Evolutionary conservation across 2,329 filamentous ascomycete species (phyloP).

Genomic region (Chrysosporium keratinophilum): DNA sequence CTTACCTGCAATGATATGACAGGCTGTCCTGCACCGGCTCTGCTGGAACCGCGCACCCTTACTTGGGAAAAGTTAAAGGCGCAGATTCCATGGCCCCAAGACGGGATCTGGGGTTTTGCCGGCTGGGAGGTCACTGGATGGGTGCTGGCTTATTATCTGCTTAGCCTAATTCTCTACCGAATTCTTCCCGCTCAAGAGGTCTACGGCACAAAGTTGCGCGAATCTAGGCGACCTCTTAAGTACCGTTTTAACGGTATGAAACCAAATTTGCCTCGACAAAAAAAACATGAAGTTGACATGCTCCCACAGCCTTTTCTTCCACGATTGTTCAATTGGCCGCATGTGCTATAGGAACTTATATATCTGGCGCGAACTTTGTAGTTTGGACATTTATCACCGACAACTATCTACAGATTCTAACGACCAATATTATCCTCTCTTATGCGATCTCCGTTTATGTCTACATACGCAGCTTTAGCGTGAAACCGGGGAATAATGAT

Average conservation of each 20-base stretch:
- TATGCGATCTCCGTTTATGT: conserved; percentile 64
- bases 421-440: conserved; percentile 68
- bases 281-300: not conserved
- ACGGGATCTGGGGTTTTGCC: conserved; percentile 59
- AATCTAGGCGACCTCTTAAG: conserved; percentile 58
- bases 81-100: conserved; percentile 69
- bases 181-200: conserved; percentile 63
- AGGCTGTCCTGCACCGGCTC: conserved; percentile 77
- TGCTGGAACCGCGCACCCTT: conserved; percentile 61
- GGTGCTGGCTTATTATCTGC: conserved; percentile 64
- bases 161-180: conserved; percentile 64
- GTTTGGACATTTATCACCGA: conserved; percentile 91
- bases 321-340: conserved; percentile 61
- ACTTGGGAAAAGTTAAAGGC: conserved; percentile 61
- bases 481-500: conserved; percentile 51
- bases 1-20: conserved; percentile 89
- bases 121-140: conserved; percentile 60
- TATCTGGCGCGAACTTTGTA: conserved; percentile 69
- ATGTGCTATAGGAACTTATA: conserved; percentile 61
- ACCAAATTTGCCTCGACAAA: not conserved
- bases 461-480: conserved; percentile 71
- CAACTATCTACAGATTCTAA: conserved; percentile 78
- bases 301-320: conserved; percentile 58
- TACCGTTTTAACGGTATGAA: conserved; percentile 67
- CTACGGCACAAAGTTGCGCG: conserved; percentile 59